Conservation (phyloP, 1,284 basidiomycete species). For the Ustilago sp. region DNA sequence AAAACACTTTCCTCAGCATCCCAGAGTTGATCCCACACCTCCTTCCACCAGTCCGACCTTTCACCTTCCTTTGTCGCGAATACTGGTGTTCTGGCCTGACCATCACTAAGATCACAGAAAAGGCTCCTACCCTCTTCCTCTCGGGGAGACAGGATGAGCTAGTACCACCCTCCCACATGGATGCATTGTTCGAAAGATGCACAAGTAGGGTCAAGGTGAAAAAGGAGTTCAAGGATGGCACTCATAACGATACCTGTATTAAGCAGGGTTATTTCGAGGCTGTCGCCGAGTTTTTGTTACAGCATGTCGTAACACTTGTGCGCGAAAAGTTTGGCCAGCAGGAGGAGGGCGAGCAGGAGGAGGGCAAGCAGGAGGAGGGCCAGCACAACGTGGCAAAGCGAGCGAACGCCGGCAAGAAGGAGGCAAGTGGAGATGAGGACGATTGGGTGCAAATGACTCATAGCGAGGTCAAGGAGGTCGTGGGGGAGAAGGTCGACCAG, state of each 20-base stretch:
- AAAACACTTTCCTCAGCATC: constrained; percentile 75
- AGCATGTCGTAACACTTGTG: constrained; percentile 42
- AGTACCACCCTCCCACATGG: constrained; percentile 88
- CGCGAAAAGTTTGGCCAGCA: background rate
- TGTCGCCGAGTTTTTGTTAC: constrained; percentile 58
- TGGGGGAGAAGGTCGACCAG: constrained; percentile 7
- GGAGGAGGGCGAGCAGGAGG: background rate
- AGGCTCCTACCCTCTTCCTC: constrained; percentile 86
- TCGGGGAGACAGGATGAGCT: constrained; percentile 83
- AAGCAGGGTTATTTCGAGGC: constrained; percentile 63
- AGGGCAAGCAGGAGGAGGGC: background rate
- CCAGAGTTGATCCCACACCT: constrained; percentile 75
- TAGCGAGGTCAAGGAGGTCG: constrained; percentile 33
- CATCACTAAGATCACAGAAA: constrained; percentile 77
- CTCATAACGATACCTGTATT: constrained; percentile 74
- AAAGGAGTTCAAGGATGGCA: constrained; percentile 74
- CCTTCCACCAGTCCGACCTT: constrained; percentile 80
- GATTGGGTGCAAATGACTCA: constrained; percentile 62
- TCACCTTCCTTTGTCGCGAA: constrained; percentile 85
- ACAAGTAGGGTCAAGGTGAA: constrained; percentile 71
- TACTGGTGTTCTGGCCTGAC: constrained; percentile 86
- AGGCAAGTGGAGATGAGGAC: constrained; percentile 28
- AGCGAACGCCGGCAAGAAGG: constrained; percentile 8
- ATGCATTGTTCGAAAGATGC: constrained; percentile 76
- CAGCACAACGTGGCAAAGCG: background rate